Percentiles rank a stretch among this genome's conserved stretches.
These are phyloP conservation scores for Petunia hybrid DNA, from an alignment of 305 asterid genomes.

Conservation along the genomic window DNA sequence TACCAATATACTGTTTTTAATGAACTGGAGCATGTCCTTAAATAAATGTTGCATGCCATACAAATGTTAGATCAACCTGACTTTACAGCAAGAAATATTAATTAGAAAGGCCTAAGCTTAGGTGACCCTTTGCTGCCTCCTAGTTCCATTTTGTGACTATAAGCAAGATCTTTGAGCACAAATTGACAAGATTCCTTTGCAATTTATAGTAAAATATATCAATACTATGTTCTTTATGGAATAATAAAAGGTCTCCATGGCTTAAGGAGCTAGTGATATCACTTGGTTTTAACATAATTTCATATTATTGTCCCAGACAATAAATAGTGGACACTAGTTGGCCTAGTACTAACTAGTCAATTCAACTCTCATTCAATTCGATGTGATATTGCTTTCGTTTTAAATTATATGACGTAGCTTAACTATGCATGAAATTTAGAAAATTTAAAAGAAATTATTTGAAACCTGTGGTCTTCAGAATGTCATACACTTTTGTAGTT, in stretches of 20 bases:
- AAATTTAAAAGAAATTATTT: too few species aligned
- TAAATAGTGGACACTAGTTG: slow-evolving; percentile 38
- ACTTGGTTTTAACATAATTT: not conserved
- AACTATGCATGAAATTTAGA: too few species aligned
- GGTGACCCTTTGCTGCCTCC: slow-evolving; percentile 25
- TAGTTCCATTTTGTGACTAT: slow-evolving; percentile 25
- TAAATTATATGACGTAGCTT: too few species aligned
- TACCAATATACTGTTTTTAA: not conserved
- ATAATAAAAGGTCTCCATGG: slow-evolving; percentile 42
- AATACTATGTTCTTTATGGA: not conserved
- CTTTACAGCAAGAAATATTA: not conserved
- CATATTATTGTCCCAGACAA: slow-evolving; percentile 26
- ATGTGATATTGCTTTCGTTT: not conserved
- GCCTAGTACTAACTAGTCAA: slow-evolving; percentile 14
- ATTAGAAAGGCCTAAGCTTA: not conserved
- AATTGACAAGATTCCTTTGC: slow-evolving; percentile 35
- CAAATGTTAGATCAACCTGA: not conserved
- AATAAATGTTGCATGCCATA: not conserved
- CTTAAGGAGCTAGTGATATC: slow-evolving; percentile 39
- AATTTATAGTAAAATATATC: slow-evolving; percentile 34
- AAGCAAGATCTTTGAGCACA: not conserved
- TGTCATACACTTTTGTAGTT: too few species aligned
- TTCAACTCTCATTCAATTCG: slow-evolving; percentile 35
- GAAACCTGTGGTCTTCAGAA: too few species aligned
- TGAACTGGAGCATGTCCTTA: not conserved